Base-by-base conservation (phyloP, 441 rosid species). In the Bocquillonia castaneifolia region DNA sequence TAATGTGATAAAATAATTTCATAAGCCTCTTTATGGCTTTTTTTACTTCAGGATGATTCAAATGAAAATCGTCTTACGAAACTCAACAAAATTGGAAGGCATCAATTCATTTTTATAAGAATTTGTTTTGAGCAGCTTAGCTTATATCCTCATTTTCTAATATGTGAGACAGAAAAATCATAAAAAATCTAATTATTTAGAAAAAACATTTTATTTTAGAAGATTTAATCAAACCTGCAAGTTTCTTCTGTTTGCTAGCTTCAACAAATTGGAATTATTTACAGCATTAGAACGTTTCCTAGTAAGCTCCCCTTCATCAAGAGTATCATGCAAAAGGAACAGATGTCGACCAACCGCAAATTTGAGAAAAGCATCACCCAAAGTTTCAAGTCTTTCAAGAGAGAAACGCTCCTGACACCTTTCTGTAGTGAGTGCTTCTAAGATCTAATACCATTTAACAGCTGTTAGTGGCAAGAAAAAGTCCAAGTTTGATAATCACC, bases 401-500 rank as follows among this genome's bases (percentile, higher is more conserved):
- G 97, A 94, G 78, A 94, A 79, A 51, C 96, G 92, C 81, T 94
- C 99, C 75, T 88, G 96, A 78, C 99, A 94, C 74, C 81, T 92
- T 84, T 94, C 99, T 56, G 99, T 90, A 23, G 99, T 90, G 68
- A 94, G 96, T 29, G 99, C 99, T 82, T 92, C 93, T 22, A 94
- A 82, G 72, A 94, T 81, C 99, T 94, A 71, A 71, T 55, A 71
- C 37, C 65, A 79, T 74, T 63, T 31, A 76, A 66, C 62, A 73
- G 62, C 50, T 37, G 76, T 83, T 71, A 73, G 72, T 28, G 18
- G 47, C 39, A 68, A 63, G 67, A 58, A 40, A 69, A 52, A 36
- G 66, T 69, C 61, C 58, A 39, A 28, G 50, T 60, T 50, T 5
- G 15, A 28, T 48, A 69, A 25, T 18, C 51, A 57, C 42, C 28